Base-by-base conservation (phyloP, 169 alveolate genomes). In the Cryptosporidium tyzzeri region DNA sequence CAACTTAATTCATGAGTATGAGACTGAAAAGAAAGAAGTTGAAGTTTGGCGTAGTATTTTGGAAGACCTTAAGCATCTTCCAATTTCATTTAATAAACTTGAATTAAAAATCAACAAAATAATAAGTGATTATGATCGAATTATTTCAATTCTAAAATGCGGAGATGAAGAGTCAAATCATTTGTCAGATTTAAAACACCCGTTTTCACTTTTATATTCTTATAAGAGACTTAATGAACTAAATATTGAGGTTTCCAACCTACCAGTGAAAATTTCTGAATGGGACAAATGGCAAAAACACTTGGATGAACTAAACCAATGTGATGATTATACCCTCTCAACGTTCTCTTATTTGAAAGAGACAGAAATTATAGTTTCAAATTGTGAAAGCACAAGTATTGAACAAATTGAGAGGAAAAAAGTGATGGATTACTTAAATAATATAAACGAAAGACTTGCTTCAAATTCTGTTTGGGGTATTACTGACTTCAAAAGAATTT, bases 201-300 rank as follows among this genome's bases (percentile, higher is more conserved):
- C 86, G 8, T 39, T 37, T 29, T 80, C 89, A 14, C 62, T 80
- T 10, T 80, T 80, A 48, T 41, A 23, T 44, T 80, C 89, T 21
- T 80, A 62, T 50, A 35, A 80, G 9, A 59, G 23, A 61, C 45
- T 80, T 26, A 33, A 2, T 31, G 65, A 80, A 37, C 7, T 80
- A 35, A 44, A 23, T 10, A 16, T 10, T 10, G 50, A 61, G 21
- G 39, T 80, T 41, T 61, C 69, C 3, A 44, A 65, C 5, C 21
- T 80, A 18, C 89, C 89, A 59, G 29, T 80, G 41, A 45, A 5
- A 26, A 80, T 80, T 62, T 8, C 18, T 8, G 67, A 80, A 48
- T 80, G 89, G 89, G 69, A 62, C 10, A 80, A 26, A 65, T 80
- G 89, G 89, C 31, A 59, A 29, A 80, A 9, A 39, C 80, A 80